Conservation (phyloP, 1,284 basidiomycete genomes). For the Vanrija pseudolonga region DNA sequence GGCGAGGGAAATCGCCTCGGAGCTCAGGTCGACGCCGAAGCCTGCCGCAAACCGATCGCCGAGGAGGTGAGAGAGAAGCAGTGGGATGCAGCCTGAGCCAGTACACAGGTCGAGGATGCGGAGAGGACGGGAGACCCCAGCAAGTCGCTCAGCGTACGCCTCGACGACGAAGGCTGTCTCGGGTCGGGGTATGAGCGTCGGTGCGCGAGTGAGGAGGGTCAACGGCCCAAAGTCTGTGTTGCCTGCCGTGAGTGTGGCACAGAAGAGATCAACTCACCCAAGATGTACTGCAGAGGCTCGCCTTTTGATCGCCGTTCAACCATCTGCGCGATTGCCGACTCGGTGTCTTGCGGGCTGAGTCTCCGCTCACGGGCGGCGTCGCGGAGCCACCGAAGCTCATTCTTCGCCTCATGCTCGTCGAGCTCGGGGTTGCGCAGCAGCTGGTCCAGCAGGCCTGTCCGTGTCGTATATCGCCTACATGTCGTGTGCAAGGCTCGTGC, state of each 20-base stretch:
- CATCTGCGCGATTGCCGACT: constrained; percentile 21
- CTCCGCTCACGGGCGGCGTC: constrained; percentile 5
- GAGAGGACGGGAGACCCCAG: constrained; percentile 8
- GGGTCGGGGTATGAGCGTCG: constrained; percentile 82
- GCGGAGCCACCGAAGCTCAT: constrained; percentile 44
- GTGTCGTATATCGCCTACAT: constrained; percentile 1
- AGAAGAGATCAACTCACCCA: constrained; percentile 55
- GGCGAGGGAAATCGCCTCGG: constrained; percentile 65
- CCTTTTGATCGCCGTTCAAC: constrained; percentile 54
- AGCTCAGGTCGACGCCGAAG: constrained; percentile 68
- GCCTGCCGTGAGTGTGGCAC: constrained; percentile 53
- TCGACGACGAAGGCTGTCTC: constrained; percentile 78
- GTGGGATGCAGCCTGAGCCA: constrained; percentile 81
- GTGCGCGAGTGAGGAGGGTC: constrained; percentile 64
- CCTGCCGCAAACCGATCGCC: constrained; percentile 55
- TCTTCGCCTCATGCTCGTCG: constrained; percentile 25
- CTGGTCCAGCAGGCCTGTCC: constrained; percentile 1
- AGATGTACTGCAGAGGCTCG: constrained; percentile 85
- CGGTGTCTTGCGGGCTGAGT: not conserved
- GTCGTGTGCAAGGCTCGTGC: not conserved
- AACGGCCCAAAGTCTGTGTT: constrained; percentile 83
- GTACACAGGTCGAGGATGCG: constrained; percentile 79
- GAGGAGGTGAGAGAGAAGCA: constrained; percentile 67
- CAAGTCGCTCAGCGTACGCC: constrained; percentile 21
- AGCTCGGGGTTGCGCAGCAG: constrained; percentile 38